phyloP scores from a whole-genome alignment of 148 eudicot genomes.

The Fagopyrum tataricum region DNA sequence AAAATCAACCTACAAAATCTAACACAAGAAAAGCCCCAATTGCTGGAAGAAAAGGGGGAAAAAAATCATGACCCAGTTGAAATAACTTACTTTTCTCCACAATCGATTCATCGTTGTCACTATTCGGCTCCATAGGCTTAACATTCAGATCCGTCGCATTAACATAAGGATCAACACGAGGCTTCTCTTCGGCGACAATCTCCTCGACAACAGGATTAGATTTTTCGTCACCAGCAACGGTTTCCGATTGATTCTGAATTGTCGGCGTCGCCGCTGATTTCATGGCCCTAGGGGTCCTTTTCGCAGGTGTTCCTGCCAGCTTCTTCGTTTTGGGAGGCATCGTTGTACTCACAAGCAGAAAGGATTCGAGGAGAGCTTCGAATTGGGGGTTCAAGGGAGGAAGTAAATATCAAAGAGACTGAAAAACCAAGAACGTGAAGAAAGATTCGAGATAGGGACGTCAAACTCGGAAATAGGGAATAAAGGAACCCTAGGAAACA shows the following conservation, averaged over 20 bases:
- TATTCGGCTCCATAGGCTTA: neutral
- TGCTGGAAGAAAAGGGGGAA: neutral
- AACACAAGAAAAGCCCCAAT: neutral
- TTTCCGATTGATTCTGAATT: conserved; percentile 13
- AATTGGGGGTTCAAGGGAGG: neutral
- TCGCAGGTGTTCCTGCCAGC: conserved; percentile 38
- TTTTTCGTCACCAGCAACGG: conserved; percentile 11
- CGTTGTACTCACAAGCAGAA: too few species aligned
- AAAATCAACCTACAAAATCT: neutral
- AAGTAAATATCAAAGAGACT: neutral
- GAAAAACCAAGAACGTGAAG: neutral
- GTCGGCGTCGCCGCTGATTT: conserved; percentile 7
- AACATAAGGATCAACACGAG: neutral
- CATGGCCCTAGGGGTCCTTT: conserved; percentile 32
- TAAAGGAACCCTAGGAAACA: neutral
- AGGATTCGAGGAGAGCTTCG: neutral
- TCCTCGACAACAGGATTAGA: neutral
- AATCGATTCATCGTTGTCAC: conserved; percentile 18
- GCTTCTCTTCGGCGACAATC: neutral
- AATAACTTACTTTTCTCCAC: conserved; percentile 26
- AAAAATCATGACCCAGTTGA: neutral
- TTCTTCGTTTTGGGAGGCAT: conserved; percentile 18
- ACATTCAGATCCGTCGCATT: conserved; percentile 24
- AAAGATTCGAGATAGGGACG: neutral
- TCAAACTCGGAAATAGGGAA: neutral